Percentiles rank a stretch among this genome's conserved stretches.
phyloP scores from a whole-genome alignment of 2,329 filamentous ascomycete species.

The Beauveria scarabaeidicola region DNA sequence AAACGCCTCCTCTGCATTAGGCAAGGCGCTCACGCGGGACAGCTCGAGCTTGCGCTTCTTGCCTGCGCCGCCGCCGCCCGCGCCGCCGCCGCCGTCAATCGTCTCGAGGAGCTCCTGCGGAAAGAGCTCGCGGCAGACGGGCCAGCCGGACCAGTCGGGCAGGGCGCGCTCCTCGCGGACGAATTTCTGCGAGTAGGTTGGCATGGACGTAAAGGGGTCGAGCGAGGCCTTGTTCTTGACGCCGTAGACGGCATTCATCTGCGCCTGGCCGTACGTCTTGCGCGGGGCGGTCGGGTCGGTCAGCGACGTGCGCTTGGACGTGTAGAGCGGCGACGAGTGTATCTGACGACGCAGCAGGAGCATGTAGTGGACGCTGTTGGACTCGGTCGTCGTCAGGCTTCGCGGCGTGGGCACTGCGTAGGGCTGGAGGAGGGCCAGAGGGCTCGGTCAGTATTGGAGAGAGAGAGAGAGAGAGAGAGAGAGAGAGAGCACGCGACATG shows the following conservation, averaged over 20 bases:
- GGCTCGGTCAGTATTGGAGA: neutral
- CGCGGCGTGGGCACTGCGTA: constrained; percentile 41
- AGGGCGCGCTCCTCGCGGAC: constrained; percentile 41
- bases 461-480: neutral
- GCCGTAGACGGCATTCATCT: constrained; percentile 48
- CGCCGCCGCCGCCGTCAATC: constrained; percentile 39
- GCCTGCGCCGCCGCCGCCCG: constrained; percentile 22
- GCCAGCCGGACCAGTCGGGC: constrained; percentile 43
- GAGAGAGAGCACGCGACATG: neutral
- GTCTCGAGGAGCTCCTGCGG: constrained; percentile 47
- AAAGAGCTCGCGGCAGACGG: constrained; percentile 46
- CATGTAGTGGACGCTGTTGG: constrained; percentile 40
- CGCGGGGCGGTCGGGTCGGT: constrained; percentile 32
- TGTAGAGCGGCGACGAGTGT: constrained; percentile 48
- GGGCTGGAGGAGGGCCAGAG: constrained; percentile 25
- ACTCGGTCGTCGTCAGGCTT: constrained; percentile 35
- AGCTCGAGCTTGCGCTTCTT: constrained; percentile 40
- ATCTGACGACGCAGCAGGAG: constrained; percentile 49
- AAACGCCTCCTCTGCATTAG: constrained; percentile 44
- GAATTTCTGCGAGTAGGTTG: constrained; percentile 50
- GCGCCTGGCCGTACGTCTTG: constrained; percentile 47
- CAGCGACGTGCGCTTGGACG: constrained; percentile 38
- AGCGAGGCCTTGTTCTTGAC: constrained; percentile 46
- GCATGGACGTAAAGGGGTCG: constrained; percentile 50
- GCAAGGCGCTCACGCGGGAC: constrained; percentile 38